phyloP scores from a whole-genome alignment of 148 eudicot species.

The Gaultheria prostrata region DNA sequence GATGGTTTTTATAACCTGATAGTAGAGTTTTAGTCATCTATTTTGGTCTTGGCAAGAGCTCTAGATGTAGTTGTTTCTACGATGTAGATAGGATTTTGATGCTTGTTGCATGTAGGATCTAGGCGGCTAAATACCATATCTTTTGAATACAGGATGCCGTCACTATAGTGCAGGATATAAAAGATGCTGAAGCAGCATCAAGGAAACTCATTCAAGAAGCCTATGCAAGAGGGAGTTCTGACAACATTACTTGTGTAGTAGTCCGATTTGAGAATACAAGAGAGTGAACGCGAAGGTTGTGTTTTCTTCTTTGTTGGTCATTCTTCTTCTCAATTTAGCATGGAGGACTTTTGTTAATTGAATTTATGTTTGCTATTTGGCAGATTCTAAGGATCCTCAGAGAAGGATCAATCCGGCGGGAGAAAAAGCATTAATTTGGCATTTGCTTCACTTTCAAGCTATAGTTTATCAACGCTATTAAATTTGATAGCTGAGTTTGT shows the following conservation, averaged over 20 bases:
- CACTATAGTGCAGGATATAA: slow-evolving; percentile 48
- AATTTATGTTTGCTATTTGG: background rate
- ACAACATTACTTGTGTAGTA: slow-evolving; percentile 77
- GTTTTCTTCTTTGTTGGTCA: background rate
- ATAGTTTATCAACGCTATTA: background rate
- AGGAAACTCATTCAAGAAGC: slow-evolving; percentile 67
- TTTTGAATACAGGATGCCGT: slow-evolving; percentile 64
- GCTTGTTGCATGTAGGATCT: slow-evolving; percentile 3
- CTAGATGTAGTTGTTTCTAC: background rate
- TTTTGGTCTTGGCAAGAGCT: background rate
- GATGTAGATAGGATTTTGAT: background rate
- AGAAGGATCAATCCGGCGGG: background rate
- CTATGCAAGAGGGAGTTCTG: slow-evolving; percentile 63
- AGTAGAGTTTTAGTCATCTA: background rate
- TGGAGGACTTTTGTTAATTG: background rate
- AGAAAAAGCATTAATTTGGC: background rate
- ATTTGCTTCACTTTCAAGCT: background rate
- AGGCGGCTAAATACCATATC: background rate
- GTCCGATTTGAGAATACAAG: slow-evolving; percentile 46
- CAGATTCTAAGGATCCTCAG: slow-evolving; percentile 9
- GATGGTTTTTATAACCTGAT: background rate
- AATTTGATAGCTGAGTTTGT: slow-evolving; percentile 4
- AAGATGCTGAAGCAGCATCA: slow-evolving; percentile 69
- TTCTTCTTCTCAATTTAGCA: background rate
- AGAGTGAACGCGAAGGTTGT: slow-evolving; percentile 1